Percentiles rank a stretch among this genome's conserved stretches.
Evolutionary conservation across 495 filamentous ascomycete species (phyloP).

Genomic region (Penicillium chermesinum): DNA sequence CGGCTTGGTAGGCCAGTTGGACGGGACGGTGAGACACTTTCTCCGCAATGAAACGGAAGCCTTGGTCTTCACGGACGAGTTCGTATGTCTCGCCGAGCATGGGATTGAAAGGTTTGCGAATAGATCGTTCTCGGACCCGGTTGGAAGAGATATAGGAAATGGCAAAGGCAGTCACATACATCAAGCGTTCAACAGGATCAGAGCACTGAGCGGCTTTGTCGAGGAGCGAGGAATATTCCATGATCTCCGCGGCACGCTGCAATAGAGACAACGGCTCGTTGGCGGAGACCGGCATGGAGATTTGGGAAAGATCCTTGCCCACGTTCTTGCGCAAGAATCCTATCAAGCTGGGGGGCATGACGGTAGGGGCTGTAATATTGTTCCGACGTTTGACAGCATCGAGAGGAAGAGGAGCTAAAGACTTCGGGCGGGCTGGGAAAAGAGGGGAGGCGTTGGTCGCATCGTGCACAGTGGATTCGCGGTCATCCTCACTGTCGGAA

Average conservation of each 20-base stretch:
- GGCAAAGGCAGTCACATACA: constrained; percentile 87
- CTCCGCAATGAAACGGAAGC: constrained; percentile 85
- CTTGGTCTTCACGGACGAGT: constrained; percentile 80
- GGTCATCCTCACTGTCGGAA: constrained; percentile 53
- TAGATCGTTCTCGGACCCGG: constrained; percentile 80
- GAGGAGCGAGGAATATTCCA: constrained; percentile 84
- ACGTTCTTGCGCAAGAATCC: constrained; percentile 96
- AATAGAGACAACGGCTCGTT: constrained; percentile 89
- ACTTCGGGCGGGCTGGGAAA: constrained; percentile 70
- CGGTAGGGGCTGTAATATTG: constrained; percentile 64
- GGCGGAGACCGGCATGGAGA: constrained; percentile 93
- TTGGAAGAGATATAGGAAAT: constrained; percentile 73
- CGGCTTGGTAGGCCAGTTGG: constrained; percentile 87
- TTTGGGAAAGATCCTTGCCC: constrained; percentile 91
- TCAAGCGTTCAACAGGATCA: constrained; percentile 61
- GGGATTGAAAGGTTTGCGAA: constrained; percentile 97
- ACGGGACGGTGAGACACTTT: constrained; percentile 93
- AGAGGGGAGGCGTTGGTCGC: constrained; percentile 47
- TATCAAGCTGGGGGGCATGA: constrained; percentile 82
- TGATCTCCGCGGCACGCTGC: constrained; percentile 79
- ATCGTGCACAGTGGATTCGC: constrained; percentile 32
- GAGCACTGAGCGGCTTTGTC: constrained; percentile 62
- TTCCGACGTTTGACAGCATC: constrained; percentile 59
- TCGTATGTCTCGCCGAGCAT: constrained; percentile 96
- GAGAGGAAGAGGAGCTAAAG: constrained; percentile 72